Evolutionary conservation across 345 rosid species (phyloP), one percentile per base, ranked within the genome.

Genomic region (Aethionema arabicum): DNA sequence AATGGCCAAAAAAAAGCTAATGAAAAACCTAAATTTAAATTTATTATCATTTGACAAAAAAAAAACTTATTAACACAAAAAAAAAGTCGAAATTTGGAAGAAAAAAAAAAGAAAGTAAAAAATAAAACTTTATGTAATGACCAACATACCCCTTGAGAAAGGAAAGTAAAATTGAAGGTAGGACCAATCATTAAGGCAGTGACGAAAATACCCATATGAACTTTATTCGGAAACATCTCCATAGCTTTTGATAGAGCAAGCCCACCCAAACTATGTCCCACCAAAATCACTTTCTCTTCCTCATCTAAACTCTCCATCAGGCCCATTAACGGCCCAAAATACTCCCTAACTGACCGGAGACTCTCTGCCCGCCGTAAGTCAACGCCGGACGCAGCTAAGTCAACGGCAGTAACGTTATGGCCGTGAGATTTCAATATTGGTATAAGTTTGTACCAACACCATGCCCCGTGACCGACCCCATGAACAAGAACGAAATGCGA

Each of bases 361-460:
- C n/a, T 56, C 48, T 64, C 70, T 11, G 56, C 47, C 11, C 16
- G 35, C 6, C 9, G 38, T 11, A 40, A 55, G 44, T 58, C 11
- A 5, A 63, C 36, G 31, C 61, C 61, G 13, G 70, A 64, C 3
- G 68, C 38, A 0, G 58, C 59, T 40, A 70, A 46, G 45, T 62
- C 53, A 21, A 62, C 39, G 2, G 52, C 52, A 7, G 58, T 62
- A 31, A 62, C 52, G 8, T 62, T 62, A 30, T 63, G 63, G 21
- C 69, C 59, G 32, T 70, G 65, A 21, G 69, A 63, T 59, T 51
- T 64, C 30, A 57, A 42, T 11, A 64, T 11, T 42, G 56, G 51
- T 58, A 71, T 65, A 44, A 71, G 40, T 52, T 64, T 71, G 33
- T 51, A 71, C 66, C 66, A 53, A 43, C 51, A 65, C 70, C 66